phyloP scores from a whole-genome alignment of 2,329 filamentous ascomycete genomes.

The Neonectria punicea region DNA sequence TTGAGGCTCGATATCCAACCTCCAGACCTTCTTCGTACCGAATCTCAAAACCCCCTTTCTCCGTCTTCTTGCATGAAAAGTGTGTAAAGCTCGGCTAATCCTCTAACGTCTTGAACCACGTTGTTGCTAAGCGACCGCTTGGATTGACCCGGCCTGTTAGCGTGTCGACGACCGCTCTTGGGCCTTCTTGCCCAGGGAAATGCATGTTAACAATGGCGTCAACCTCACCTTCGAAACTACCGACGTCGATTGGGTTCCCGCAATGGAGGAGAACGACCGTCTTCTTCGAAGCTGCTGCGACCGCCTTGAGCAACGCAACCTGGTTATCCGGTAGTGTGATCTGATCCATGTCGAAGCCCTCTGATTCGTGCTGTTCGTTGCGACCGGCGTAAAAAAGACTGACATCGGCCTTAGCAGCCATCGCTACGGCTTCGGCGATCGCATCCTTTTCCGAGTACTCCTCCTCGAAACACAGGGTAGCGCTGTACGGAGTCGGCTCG shows the following conservation, averaged over 20 bases:
- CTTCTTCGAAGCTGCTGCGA: conserved; percentile 21
- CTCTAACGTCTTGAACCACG: conserved; percentile 29
- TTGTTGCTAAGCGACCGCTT: conserved; percentile 25
- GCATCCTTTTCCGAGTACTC: conserved; percentile 18
- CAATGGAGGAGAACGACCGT: conserved; percentile 28
- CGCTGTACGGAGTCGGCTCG: conserved; percentile 23
- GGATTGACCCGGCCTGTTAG: conserved; percentile 19
- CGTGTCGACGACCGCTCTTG: conserved; percentile 21
- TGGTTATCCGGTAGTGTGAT: conserved; percentile 28
- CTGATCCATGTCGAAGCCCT: conserved; percentile 29
- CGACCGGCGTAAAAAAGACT: conserved; percentile 29
- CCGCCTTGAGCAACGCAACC: conserved; percentile 21
- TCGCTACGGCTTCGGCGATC: conserved; percentile 23
- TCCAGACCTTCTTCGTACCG: conserved; percentile 24
- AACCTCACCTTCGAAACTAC: conserved; percentile 20
- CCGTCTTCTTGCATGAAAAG: conserved; percentile 22
- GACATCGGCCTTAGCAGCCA: conserved; percentile 6
- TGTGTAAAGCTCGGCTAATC: conserved; percentile 25
- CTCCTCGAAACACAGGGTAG: conserved; percentile 31
- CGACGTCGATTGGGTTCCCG: conserved; percentile 28
- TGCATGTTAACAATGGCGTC: conserved; percentile 27
- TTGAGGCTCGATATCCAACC: conserved; percentile 26
- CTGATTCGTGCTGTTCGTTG: conserved; percentile 31
- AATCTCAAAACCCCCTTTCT: conserved; percentile 3
- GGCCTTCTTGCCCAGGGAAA: conserved; percentile 31